phyloP scores from a whole-genome alignment of 805 yeast species.

The Suhomyces canberraensis region DNA sequence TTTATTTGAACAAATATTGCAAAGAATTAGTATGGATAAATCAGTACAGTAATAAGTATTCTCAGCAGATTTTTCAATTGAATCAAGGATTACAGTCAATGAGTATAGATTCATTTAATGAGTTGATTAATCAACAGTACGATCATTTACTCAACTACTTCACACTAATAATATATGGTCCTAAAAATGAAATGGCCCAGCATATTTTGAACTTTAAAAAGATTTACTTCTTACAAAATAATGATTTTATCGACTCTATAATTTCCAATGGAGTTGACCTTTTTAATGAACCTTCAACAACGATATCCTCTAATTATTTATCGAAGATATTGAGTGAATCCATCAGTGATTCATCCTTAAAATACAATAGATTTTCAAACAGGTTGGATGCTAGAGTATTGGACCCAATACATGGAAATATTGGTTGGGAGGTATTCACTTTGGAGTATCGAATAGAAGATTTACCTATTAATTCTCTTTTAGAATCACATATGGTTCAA shows the following conservation, averaged over 20 bases:
- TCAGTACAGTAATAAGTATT: constrained; percentile 35
- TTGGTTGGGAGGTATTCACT: constrained; percentile 93
- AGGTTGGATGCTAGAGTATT: constrained; percentile 81
- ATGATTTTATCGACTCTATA: constrained; percentile 77
- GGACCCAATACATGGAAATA: constrained; percentile 63
- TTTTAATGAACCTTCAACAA: constrained; percentile 59
- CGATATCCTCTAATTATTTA: constrained; percentile 62
- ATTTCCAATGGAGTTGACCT: constrained; percentile 51
- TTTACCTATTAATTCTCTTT: constrained; percentile 47
- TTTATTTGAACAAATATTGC: constrained; percentile 63
- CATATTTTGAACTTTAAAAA: constrained; percentile 64
- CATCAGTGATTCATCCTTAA: constrained; percentile 50
- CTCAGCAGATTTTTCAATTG: constrained; percentile 25
- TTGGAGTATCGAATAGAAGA: constrained; percentile 65
- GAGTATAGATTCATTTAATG: constrained; percentile 33
- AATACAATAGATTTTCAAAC: constrained; percentile 40
- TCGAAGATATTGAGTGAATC: constrained; percentile 65
- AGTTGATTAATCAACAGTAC: constrained; percentile 41
- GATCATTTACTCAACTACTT: constrained; percentile 52
- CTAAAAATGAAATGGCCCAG: constrained; percentile 44
- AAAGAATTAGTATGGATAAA: constrained; percentile 65
- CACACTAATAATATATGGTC: constrained; percentile 43
- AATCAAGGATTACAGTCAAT: constrained; percentile 33
- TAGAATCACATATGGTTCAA: constrained; percentile 24
- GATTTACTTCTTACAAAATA: constrained; percentile 66